These are phyloP conservation scores for Aspergillus aculeatinus DNA, from an alignment of 2,329 filamentous ascomycete genomes.

Conservation along the genomic window DNA sequence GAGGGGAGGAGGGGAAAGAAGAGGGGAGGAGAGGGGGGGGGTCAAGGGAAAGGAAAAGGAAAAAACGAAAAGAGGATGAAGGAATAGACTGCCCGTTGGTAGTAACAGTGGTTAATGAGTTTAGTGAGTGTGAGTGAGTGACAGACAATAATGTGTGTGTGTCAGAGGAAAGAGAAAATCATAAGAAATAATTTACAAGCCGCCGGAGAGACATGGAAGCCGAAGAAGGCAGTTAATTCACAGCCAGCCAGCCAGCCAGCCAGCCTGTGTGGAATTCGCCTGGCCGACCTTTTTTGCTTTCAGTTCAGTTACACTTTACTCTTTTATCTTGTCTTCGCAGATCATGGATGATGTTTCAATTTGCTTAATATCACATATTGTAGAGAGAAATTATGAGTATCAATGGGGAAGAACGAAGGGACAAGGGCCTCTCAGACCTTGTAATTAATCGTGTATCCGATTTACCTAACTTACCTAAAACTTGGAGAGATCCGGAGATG, in stretches of 20 bases:
- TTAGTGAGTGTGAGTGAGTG: neutral
- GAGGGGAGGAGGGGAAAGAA: constrained; percentile 25
- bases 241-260: too few relatives aligned
- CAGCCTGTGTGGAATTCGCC: too few relatives aligned
- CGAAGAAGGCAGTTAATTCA: constrained; percentile 14
- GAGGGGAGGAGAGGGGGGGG: constrained; percentile 21
- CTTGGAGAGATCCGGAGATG: neutral
- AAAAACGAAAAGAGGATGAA: constrained; percentile 13
- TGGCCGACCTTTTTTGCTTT: too few relatives aligned
- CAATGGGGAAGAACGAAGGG: neutral
- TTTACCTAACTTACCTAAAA: neutral
- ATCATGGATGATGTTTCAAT: neutral
- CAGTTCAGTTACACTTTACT: too few relatives aligned
- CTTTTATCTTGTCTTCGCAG: too few relatives aligned
- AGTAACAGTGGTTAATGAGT: neutral
- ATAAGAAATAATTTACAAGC: constrained; percentile 19
- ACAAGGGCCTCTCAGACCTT: neutral
- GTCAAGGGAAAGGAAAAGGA: constrained; percentile 18
- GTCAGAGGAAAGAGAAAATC: constrained; percentile 15
- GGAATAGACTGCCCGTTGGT: neutral
- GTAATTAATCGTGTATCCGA: neutral
- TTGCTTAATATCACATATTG: neutral
- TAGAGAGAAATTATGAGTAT: neutral
- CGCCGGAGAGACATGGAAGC: constrained; percentile 18
- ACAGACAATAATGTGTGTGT: constrained; percentile 3